Evolutionary conservation across 2,329 filamentous ascomycete genomes (phyloP), one percentile per base, ranked within the genome.

Genomic region (Pseudogymnoascus destructans): DNA sequence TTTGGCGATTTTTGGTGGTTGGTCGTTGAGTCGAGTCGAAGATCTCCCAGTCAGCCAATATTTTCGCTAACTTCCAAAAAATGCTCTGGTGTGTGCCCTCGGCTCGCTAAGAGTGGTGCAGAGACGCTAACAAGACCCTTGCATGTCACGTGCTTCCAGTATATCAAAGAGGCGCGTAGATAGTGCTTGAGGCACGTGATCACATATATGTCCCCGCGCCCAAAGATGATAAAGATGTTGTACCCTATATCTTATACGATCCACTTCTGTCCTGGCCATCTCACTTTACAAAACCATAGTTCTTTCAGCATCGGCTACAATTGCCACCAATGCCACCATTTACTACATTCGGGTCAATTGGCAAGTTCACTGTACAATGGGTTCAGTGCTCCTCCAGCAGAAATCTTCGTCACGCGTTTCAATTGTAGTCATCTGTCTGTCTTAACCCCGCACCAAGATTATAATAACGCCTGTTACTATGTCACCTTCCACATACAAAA

Each of bases 51-150:
- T 56, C 32, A 17, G 32, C 54, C 35, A 35, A 35, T 36, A 56
- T 56, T 56, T 56, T 56, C 54, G 54, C 46, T 52, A 56, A 56
- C 32, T 56, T 56, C 54, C 54, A 35, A 56, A 56, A 56, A 36
- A 52, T 52, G 46, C 27, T 42, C 56, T 58, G 56, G 35, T 58
- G 56, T 58, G 54, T 56, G 54, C 54, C 54, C 54, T 56, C 54
- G 35, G 54, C 30, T 65, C 65, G 66, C 59, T 66, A 59, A 62
- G 56, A 27, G 58, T 61, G 63, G 60, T 58, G 57, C 57, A 33
- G 55, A 61, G 55, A 61, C 60, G 49, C 59, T 57, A 61, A 30
- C 9, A 9, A 19, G 46, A 52, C 25, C 46, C 46, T 19, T 19
- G n/a, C 3, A 52, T 6, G 9, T 30, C 46, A 52, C 46, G 46